Evolutionary conservation across 2,329 filamentous ascomycete genomes (phyloP).

Genomic region (Aspergillus piperis): DNA sequence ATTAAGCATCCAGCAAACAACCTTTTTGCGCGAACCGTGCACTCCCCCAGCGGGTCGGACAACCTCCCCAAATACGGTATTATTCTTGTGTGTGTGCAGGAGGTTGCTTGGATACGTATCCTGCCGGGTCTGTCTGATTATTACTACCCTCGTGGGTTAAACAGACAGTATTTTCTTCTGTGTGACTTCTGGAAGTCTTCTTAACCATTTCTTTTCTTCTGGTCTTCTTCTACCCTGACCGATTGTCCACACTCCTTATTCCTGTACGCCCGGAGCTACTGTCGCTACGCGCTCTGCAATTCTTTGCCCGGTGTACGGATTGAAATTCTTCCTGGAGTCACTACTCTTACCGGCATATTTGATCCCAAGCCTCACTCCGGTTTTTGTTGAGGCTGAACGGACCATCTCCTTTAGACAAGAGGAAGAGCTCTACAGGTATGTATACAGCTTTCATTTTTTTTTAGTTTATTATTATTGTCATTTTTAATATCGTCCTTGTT

Average conservation of each 20-base stretch:
- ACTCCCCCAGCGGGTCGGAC: conserved; percentile 20
- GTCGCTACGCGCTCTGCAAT: background rate
- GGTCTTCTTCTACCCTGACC: background rate
- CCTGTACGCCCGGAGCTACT: background rate
- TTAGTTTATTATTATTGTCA: background rate
- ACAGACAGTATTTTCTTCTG: conserved; percentile 3
- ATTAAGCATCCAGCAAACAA: conserved; percentile 11
- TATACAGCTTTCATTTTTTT: background rate
- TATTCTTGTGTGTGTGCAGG: conserved; percentile 13
- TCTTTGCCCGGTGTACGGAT: conserved; percentile 6
- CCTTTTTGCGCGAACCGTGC: conserved; percentile 18
- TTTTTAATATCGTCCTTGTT: background rate
- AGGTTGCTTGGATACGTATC: conserved; percentile 10
- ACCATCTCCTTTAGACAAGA: background rate
- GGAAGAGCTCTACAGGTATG: conserved; percentile 18
- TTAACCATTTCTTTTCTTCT: conserved; percentile 13
- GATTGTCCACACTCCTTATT: background rate
- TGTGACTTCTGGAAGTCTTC: conserved; percentile 20
- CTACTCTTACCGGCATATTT: conserved; percentile 11
- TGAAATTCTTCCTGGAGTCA: conserved; percentile 17
- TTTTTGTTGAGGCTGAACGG: background rate
- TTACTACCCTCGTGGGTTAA: conserved; percentile 15
- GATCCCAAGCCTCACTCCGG: background rate
- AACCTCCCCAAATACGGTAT: conserved; percentile 12
- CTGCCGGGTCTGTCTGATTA: conserved; percentile 4